Conservation (phyloP, 2,329 filamentous ascomycete species). For the Exophiala viscosa region DNA sequence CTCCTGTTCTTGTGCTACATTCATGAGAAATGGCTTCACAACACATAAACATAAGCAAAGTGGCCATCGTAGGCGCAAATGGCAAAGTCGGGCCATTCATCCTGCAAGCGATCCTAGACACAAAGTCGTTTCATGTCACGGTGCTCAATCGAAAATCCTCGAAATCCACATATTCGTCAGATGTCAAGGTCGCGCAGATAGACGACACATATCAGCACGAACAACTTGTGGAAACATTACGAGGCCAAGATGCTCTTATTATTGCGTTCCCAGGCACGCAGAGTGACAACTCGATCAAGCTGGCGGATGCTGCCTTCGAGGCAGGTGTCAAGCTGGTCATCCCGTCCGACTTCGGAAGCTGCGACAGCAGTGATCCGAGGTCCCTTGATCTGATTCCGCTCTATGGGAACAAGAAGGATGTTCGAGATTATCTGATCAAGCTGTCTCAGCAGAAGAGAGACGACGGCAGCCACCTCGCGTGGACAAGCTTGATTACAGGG, state of each 20-base stretch:
- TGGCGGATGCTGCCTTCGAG: slow-evolving; percentile 12
- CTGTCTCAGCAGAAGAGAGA: not conserved
- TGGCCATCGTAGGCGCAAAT: not conserved
- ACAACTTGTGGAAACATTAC: slow-evolving; percentile 6
- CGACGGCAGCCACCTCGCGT: not conserved
- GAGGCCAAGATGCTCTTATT: slow-evolving; percentile 8
- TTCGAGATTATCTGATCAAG: not conserved
- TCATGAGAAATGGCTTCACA: not conserved
- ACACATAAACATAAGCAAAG: not conserved
- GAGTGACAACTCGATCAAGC: slow-evolving; percentile 11
- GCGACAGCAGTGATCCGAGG: slow-evolving; percentile 6
- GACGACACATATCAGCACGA: slow-evolving; percentile 4
- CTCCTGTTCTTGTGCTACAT: not conserved
- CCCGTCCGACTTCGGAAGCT: slow-evolving; percentile 13
- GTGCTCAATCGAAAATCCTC: slow-evolving; percentile 5
- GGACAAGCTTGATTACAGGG: slow-evolving; percentile 15
- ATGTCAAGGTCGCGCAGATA: slow-evolving; percentile 3
- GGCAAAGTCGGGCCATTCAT: slow-evolving; percentile 3
- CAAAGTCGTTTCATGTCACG: slow-evolving; percentile 2
- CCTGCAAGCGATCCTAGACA: slow-evolving; percentile 7
- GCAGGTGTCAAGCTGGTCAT: slow-evolving; percentile 8
- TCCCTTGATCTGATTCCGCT: not conserved
- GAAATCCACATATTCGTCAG: slow-evolving; percentile 6
- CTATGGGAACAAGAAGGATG: not conserved
- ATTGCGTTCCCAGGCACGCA: slow-evolving; percentile 9